Evolutionary conservation across 257 asterid genomes (phyloP).

Genomic region (Ligustrum vulgare): DNA sequence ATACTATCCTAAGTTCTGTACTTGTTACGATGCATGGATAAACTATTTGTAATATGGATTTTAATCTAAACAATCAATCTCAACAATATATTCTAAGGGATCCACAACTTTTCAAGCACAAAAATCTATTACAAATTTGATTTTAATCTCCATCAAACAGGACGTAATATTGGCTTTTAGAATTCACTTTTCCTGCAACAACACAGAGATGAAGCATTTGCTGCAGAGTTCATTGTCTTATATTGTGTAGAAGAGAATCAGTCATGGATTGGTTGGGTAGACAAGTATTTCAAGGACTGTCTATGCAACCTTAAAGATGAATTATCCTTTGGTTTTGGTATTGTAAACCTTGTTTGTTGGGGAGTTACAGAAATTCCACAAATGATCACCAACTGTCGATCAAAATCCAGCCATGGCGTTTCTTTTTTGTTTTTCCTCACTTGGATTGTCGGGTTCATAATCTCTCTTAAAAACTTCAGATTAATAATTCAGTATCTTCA

Average conservation of each 20-base stretch:
- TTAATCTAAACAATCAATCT: too few relatives aligned
- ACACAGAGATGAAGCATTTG: constrained; percentile 36
- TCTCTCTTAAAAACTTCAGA: neutral
- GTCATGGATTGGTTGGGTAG: constrained; percentile 65
- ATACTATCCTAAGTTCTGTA: neutral
- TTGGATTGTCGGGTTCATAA: constrained; percentile 74
- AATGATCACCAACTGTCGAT: constrained; percentile 68
- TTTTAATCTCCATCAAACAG: too few relatives aligned
- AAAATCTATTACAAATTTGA: too few relatives aligned
- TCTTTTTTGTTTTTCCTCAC: constrained; percentile 73
- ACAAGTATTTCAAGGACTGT: constrained; percentile 71
- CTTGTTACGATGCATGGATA: neutral
- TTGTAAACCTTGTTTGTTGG: constrained; percentile 71
- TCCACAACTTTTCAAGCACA: too few relatives aligned
- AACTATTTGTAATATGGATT: too few relatives aligned
- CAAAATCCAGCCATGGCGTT: constrained; percentile 85
- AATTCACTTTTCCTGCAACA: neutral
- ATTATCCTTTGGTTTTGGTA: constrained; percentile 72
- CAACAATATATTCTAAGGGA: too few relatives aligned
- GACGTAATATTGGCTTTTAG: neutral
- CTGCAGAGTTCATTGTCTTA: constrained; percentile 37
- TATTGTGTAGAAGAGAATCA: constrained; percentile 56
- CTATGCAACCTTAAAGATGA: constrained; percentile 65
- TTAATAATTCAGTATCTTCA: neutral
- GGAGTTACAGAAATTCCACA: constrained; percentile 97